A percentile compares a stretch with the other conserved stretches of the same genome.
Conservation (phyloP, 2,329 filamentous ascomycete species). For the Penicillium sp. region DNA sequence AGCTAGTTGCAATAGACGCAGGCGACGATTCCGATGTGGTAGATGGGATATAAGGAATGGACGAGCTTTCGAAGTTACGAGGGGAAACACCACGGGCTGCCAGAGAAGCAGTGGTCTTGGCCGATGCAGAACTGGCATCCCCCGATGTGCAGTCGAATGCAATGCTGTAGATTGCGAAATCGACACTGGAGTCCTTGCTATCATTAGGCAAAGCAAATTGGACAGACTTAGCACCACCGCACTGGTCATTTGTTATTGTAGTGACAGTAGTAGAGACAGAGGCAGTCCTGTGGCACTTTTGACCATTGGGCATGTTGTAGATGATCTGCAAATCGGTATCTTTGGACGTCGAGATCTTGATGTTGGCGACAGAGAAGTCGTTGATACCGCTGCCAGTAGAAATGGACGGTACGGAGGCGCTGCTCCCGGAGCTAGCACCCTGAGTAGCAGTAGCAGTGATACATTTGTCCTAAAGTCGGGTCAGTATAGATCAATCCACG, state of each 20-base stretch:
- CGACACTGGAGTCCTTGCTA: constrained; percentile 59
- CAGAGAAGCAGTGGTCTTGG: not conserved
- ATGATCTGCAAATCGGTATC: constrained; percentile 80
- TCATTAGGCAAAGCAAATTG: constrained; percentile 63
- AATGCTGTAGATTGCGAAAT: constrained; percentile 54
- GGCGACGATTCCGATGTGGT: not conserved
- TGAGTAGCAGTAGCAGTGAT: constrained; percentile 50
- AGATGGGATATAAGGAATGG: not conserved
- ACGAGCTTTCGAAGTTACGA: not conserved
- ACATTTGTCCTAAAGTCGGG: constrained; percentile 49
- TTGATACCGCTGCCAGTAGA: constrained; percentile 52
- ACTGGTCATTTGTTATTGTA: constrained; percentile 78
- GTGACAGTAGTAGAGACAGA: constrained; percentile 67
- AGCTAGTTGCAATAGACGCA: not conserved
- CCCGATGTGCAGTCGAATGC: constrained; percentile 30
- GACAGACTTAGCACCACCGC: constrained; percentile 83
- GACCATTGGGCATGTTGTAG: constrained; percentile 82
- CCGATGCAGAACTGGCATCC: constrained; percentile 23
- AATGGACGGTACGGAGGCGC: constrained; percentile 58
- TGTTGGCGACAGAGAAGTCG: constrained; percentile 70
- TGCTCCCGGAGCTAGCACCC: constrained; percentile 48
- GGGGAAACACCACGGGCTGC: not conserved
- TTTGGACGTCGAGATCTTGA: constrained; percentile 71
- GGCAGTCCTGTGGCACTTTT: constrained; percentile 73
- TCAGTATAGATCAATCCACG: constrained; percentile 7